Evolutionary conservation across 306 rosid species (phyloP).

Genomic region (Ormosia semicastrata): DNA sequence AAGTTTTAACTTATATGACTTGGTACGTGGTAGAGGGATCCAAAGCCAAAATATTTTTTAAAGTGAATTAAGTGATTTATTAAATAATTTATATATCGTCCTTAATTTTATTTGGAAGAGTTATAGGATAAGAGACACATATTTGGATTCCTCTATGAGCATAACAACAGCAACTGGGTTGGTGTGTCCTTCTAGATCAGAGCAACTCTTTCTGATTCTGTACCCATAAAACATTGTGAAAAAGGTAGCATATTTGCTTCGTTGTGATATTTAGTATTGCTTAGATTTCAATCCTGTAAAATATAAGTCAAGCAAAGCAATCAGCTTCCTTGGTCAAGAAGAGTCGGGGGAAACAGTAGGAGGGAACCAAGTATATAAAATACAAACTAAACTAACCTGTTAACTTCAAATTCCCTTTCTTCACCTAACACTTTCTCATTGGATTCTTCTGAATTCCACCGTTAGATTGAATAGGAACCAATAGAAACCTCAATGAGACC

Average conservation of each 20-base stretch:
- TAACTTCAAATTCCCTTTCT: slow-evolving; percentile 33
- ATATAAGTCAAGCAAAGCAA: slow-evolving; percentile 42
- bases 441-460: slow-evolving; percentile 39
- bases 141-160: neutral
- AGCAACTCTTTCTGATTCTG: neutral
- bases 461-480: slow-evolving; percentile 19
- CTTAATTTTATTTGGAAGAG: neutral
- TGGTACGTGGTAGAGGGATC: slow-evolving; percentile 4
- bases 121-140: neutral
- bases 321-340: slow-evolving; percentile 9
- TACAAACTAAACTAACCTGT: neutral
- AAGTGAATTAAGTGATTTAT: neutral
- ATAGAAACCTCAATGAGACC: slow-evolving; percentile 21
- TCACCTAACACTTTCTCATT: slow-evolving; percentile 42
- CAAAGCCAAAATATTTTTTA: neutral
- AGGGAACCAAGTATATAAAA: neutral
- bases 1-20: neutral
- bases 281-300: slow-evolving; percentile 34
- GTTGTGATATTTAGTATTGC: slow-evolving; percentile 24
- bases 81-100: too few species aligned
- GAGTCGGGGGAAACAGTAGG: slow-evolving; percentile 5
- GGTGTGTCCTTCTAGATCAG: slow-evolving; percentile 23
- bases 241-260: neutral
- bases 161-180: neutral
- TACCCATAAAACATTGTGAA: neutral